These are phyloP conservation scores for Geotrichum aggregatum DNA, from an alignment of 1,139 yeast species.

Conservation along the genomic window DNA sequence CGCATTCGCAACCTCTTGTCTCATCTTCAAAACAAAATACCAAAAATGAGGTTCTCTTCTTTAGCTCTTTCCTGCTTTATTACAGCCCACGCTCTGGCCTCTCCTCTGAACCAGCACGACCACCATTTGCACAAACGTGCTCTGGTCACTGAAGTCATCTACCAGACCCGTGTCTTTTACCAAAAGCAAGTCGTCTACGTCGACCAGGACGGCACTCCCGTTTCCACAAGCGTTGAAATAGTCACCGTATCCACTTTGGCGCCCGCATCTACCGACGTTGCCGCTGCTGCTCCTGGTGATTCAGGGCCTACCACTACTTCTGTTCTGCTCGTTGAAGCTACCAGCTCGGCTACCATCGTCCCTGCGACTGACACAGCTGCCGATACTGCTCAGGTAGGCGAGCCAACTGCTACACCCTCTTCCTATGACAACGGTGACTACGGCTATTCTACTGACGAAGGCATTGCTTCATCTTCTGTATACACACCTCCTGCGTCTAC, in stretches of 20 bases:
- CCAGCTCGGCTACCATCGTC: conserved; percentile 20
- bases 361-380: conserved; percentile 20
- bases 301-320: conserved; percentile 21
- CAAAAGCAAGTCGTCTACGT: conserved; percentile 38
- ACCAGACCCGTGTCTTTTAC: conserved; percentile 36
- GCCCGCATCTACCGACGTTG: conserved; percentile 22
- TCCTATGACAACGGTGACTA: background rate
- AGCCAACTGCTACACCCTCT: background rate
- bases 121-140: conserved; percentile 29
- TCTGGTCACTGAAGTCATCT: conserved; percentile 36
- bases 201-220: conserved; percentile 37
- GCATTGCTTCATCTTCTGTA: conserved; percentile 35
- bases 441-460: background rate
- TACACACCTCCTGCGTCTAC: conserved; percentile 28
- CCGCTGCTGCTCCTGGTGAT: conserved; percentile 19
- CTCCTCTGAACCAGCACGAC: conserved; percentile 14
- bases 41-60: conserved; percentile 14
- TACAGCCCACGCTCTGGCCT: conserved; percentile 11
- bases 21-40: background rate
- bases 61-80: conserved; percentile 5
- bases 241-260: conserved; percentile 37
- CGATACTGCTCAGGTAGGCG: background rate
- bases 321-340: conserved; percentile 19
- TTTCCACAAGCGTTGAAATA: conserved; percentile 32
- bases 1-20: background rate